Percentiles rank a stretch among this genome's conserved stretches.
phyloP scores from a whole-genome alignment of 768 basidiomycete species.

The Leucocoprinus birnbaumii region DNA sequence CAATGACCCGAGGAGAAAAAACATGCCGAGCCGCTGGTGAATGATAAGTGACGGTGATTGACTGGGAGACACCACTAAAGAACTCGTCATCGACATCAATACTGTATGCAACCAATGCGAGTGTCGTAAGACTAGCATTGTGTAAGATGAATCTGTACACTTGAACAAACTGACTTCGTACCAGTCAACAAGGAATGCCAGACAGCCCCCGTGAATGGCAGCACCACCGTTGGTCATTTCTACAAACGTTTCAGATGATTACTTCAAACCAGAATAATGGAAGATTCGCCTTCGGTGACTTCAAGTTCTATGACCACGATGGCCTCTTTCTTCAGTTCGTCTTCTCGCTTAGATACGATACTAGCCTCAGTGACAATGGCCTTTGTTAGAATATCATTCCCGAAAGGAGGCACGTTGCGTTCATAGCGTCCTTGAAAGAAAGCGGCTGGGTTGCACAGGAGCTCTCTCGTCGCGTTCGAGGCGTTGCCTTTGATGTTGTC shows the following conservation, averaged over 20 bases:
- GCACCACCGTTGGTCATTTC: slow-evolving; percentile 52
- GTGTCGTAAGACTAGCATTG: slow-evolving; percentile 41
- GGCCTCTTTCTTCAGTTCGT: slow-evolving; percentile 37
- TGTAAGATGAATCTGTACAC: neutral
- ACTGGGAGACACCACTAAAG: slow-evolving; percentile 42
- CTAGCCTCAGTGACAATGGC: slow-evolving; percentile 36
- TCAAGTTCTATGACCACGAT: slow-evolving; percentile 38
- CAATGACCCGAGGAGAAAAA: neutral
- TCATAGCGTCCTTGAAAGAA: slow-evolving; percentile 15
- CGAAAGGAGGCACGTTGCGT: slow-evolving; percentile 16
- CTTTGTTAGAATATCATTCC: slow-evolving; percentile 20
- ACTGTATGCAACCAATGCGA: slow-evolving; percentile 39
- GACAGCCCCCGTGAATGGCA: slow-evolving; percentile 53
- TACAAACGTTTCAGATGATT: slow-evolving; percentile 18
- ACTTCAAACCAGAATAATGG: neutral
- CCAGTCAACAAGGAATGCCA: slow-evolving; percentile 53
- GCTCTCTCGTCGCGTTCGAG: slow-evolving; percentile 18
- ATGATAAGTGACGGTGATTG: slow-evolving; percentile 52
- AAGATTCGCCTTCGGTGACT: slow-evolving; percentile 36
- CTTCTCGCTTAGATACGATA: slow-evolving; percentile 36
- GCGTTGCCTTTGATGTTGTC: slow-evolving; percentile 19
- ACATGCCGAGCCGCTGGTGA: slow-evolving; percentile 48
- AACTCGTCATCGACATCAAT: slow-evolving; percentile 23
- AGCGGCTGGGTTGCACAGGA: slow-evolving; percentile 19
- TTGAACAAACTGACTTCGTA: slow-evolving; percentile 20